A percentile compares a stretch with the other conserved stretches of the same genome.
These are phyloP conservation scores for Colletotrichum tanaceti DNA, from an alignment of 2,329 filamentous ascomycete genomes.

Conservation along the genomic window DNA sequence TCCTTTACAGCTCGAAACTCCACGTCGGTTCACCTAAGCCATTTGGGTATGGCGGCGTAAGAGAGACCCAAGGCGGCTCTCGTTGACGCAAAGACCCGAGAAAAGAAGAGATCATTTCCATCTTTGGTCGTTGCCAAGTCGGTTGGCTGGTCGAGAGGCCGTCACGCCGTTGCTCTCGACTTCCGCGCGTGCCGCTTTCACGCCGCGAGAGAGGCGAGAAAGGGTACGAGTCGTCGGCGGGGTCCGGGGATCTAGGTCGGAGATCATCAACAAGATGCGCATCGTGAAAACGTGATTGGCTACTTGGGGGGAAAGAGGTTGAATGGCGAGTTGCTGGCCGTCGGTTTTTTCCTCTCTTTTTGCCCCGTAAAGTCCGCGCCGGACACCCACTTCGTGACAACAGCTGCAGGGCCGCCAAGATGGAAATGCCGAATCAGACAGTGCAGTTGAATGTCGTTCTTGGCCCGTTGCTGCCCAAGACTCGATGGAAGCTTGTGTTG, in stretches of 20 bases:
- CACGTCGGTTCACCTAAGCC: no score
- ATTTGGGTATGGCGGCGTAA: no score
- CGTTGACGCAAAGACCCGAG: neutral
- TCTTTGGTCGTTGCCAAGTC: neutral
- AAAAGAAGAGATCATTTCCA: neutral
- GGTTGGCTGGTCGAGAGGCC: neutral
- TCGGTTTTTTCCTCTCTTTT: no score
- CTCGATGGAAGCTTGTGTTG: neutral
- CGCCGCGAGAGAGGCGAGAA: neutral
- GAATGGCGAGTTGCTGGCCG: neutral
- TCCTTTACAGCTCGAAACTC: neutral
- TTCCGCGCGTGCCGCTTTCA: neutral
- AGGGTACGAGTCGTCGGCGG: neutral
- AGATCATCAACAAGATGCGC: neutral
- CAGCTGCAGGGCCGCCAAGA: neutral
- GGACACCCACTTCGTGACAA: neutral
- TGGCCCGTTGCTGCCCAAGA: neutral
- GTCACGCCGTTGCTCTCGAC: neutral
- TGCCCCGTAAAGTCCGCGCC: constrained; percentile 3
- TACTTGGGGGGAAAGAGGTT: neutral
- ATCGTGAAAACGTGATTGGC: neutral
- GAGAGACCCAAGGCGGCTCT: neutral
- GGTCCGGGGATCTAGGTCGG: neutral
- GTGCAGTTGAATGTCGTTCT: neutral
- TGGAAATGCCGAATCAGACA: neutral